These are phyloP conservation scores for Yarrowia alimentaria DNA, from an alignment of 805 yeast genomes.

Conservation along the genomic window DNA sequence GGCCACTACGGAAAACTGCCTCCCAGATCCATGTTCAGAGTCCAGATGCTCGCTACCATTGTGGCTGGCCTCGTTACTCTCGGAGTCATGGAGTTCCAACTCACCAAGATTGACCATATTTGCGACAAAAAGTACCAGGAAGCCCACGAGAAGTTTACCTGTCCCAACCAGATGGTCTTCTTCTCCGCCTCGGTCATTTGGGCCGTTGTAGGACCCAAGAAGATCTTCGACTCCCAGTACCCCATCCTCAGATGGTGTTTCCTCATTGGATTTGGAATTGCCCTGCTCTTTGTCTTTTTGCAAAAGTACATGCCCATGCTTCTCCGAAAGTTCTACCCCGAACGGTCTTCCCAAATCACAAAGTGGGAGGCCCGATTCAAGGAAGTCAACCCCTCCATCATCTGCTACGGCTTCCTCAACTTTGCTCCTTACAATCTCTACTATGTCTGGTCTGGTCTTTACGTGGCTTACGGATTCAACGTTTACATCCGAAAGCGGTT, in stretches of 20 bases:
- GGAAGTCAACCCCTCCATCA: constrained; percentile 12
- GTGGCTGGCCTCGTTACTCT: constrained; percentile 37
- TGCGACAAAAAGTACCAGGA: constrained; percentile 30
- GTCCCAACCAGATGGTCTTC: constrained; percentile 44
- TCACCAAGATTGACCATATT: constrained; percentile 37
- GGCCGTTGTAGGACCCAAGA: constrained; percentile 51
- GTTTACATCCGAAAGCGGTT: constrained; percentile 46
- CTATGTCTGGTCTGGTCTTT: constrained; percentile 45
- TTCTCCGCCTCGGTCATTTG: constrained; percentile 49
- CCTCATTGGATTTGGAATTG: constrained; percentile 35
- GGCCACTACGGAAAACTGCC: constrained; percentile 61
- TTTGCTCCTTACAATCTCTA: constrained; percentile 46
- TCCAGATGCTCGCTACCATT: constrained; percentile 48
- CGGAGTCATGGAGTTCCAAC: constrained; percentile 40
- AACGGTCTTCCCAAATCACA: neutral
- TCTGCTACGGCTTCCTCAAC: constrained; percentile 36
- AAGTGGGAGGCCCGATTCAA: constrained; percentile 1
- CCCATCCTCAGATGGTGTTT: constrained; percentile 33
- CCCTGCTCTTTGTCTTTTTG: constrained; percentile 23
- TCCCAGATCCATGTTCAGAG: constrained; percentile 55
- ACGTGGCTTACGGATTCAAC: constrained; percentile 44
- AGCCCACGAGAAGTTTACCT: constrained; percentile 35
- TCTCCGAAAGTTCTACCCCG: constrained; percentile 6
- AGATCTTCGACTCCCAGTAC: constrained; percentile 42
- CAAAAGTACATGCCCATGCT: constrained; percentile 30